These are phyloP conservation scores for Otatea glauca DNA, from an alignment of 176 grass and related monocot species.

Conservation along the genomic window DNA sequence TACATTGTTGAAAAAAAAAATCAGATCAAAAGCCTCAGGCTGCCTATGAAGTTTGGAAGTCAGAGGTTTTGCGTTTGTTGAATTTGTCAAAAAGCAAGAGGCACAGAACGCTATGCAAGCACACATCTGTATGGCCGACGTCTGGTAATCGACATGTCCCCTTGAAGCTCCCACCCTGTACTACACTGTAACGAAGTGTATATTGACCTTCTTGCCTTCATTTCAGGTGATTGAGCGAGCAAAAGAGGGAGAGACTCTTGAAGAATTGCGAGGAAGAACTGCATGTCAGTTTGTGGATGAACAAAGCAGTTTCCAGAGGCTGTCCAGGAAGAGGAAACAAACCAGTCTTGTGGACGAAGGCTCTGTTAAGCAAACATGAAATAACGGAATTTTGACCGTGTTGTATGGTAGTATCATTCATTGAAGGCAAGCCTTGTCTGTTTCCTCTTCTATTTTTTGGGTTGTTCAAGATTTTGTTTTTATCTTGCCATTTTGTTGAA, in stretches of 20 bases:
- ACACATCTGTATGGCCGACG: slow-evolving; percentile 91
- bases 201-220: neutral
- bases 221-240: slow-evolving; percentile 85
- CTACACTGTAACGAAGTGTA: neutral
- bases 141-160: slow-evolving; percentile 59
- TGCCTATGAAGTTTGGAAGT: slow-evolving; percentile 88
- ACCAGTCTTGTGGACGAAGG: slow-evolving; percentile 62
- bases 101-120: slow-evolving; percentile 76
- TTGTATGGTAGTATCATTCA: neutral
- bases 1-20: slow-evolving; percentile 23
- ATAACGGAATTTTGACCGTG: slow-evolving; percentile 35
- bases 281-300: slow-evolving; percentile 86
- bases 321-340: slow-evolving; percentile 86
- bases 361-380: slow-evolving; percentile 41
- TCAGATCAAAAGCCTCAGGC: slow-evolving; percentile 84
- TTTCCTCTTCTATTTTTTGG: neutral
- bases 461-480: neutral
- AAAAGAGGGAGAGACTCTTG: slow-evolving; percentile 88
- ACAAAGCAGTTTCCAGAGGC: slow-evolving; percentile 60
- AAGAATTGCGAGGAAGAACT: slow-evolving; percentile 80
- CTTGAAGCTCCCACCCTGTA: neutral
- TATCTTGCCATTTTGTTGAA: neutral
- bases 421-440: neutral
- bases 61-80: slow-evolving; percentile 96
- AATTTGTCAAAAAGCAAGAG: slow-evolving; percentile 89